A percentile compares a stretch with the other conserved stretches of the same genome.
Conservation (phyloP, 495 filamentous ascomycete genomes). For the Aspergillus biplanus region DNA sequence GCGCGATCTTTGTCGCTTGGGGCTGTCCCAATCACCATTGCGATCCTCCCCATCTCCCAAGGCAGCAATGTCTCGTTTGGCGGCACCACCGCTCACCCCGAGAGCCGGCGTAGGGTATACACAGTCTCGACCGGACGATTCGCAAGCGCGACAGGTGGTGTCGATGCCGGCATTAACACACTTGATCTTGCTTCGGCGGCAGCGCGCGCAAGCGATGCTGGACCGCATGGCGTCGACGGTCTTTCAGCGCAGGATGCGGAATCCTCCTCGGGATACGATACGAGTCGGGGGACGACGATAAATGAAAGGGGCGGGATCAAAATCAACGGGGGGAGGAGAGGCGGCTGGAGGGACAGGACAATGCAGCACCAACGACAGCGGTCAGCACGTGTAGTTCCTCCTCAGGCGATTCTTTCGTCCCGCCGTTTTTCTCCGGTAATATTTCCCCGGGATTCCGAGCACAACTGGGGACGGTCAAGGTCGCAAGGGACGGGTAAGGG, state of each 20-base stretch:
- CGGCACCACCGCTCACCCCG: slow-evolving; percentile 52
- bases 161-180: slow-evolving; percentile 77
- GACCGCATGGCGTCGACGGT: slow-evolving; percentile 61
- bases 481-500: slow-evolving; percentile 14
- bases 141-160: slow-evolving; percentile 77
- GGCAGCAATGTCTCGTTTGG: slow-evolving; percentile 60
- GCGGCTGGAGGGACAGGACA: slow-evolving; percentile 18
- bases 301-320: slow-evolving; percentile 3
- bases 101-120: slow-evolving; percentile 69
- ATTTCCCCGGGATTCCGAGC: slow-evolving; percentile 32
- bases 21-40: slow-evolving; percentile 60
- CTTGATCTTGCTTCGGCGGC: slow-evolving; percentile 83
- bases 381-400: slow-evolving; percentile 24
- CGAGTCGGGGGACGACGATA: slow-evolving; percentile 8
- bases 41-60: slow-evolving; percentile 56
- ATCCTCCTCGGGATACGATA: slow-evolving; percentile 15
- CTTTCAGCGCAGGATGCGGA: slow-evolving; percentile 28
- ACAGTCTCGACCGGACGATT: slow-evolving; percentile 75
- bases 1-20: slow-evolving; percentile 59
- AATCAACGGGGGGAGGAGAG: background rate
- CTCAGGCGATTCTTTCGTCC: slow-evolving; percentile 20
- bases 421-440: slow-evolving; percentile 32
- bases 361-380: slow-evolving; percentile 23
- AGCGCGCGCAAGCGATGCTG: slow-evolving; percentile 77
- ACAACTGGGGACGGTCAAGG: slow-evolving; percentile 17